Evolutionary conservation across 306 rosid genomes (phyloP), one percentile per base, ranked within the genome.

Genomic region (Urtica urens): DNA sequence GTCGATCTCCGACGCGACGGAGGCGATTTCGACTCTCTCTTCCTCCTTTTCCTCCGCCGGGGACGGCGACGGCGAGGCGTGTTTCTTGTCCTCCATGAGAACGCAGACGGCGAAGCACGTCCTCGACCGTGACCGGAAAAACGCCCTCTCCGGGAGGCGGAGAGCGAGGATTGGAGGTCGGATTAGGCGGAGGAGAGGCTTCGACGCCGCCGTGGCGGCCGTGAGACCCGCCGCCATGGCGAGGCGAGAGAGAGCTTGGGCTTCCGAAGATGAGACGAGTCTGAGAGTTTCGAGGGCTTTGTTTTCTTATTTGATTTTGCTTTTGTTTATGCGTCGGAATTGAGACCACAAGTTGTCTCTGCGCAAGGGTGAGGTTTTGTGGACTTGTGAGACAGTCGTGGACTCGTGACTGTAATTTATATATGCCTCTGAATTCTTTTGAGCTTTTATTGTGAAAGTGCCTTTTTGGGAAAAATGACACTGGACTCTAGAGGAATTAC

Each of bases 161-260:
- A 57, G 10, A 48, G 45, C 47, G 63, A 78, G 12, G 53, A 59
- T 42, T 57, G 60, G 40, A 53, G 61, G 11, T 49, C 76, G 49
- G 57, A 69, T 10, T 6, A 64, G 64, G 68, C 59, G 53, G 30
- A 73, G 76, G 64, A 69, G 47, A 46, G 95, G 74, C 50, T 63
- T 79, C 14, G 72, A 41, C 51, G 70, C 30, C 51, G 68, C 30
- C 51, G 68, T 14, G 63, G 82, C 63, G 78, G 87, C 64, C 55
- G 72, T 68, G 61, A 81, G 52, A 53, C 85, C 79, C 29, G 52
- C 81, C 77, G 94, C 94, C 99, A 90, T 90, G 55, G 86, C 23
- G 12, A 34, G 33, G 22, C n/a, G 11, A 3, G 54, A 29, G 52
- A 23, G 53, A 20, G 46, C 23, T 59, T 20, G 14, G 19, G 11